These are phyloP conservation scores for Pyrus hybrid DNA, from an alignment of 331 rosid genomes.

Conservation along the genomic window DNA sequence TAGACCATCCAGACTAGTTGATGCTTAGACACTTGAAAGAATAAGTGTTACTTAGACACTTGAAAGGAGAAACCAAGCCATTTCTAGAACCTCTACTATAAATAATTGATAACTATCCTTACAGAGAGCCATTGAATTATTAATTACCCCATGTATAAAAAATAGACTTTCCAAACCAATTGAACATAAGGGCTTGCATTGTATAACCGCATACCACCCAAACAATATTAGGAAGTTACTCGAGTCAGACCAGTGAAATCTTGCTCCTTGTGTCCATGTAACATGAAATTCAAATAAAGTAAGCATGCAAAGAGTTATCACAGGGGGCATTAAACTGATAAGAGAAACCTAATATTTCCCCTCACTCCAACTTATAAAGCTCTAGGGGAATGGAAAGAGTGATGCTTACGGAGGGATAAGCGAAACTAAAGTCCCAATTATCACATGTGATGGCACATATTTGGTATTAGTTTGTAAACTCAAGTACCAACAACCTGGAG, in stretches of 20 bases:
- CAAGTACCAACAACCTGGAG: background rate
- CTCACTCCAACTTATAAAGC: too few species aligned
- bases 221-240: conserved; percentile 11
- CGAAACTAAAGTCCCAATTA: background rate
- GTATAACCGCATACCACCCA: conserved; percentile 15
- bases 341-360: too few species aligned
- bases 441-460: conserved; percentile 23
- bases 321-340: background rate
- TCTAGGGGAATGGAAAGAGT: too few species aligned
- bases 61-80: conserved; percentile 27
- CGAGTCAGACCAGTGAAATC: conserved; percentile 27
- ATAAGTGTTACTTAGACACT: conserved; percentile 26
- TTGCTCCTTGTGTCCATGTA: conserved; percentile 33
- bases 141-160: conserved; percentile 13
- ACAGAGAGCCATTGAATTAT: conserved; percentile 1
- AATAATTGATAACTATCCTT: conserved; percentile 21
- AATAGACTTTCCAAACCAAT: conserved; percentile 6
- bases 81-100: conserved; percentile 26
- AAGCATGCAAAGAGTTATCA: conserved; percentile 10
- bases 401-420: too few species aligned
- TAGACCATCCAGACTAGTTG: background rate
- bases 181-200: conserved; percentile 18
- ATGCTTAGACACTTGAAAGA: conserved; percentile 26
- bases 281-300: conserved; percentile 27
- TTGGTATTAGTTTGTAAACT: too few species aligned